Base-by-base conservation (phyloP, 2,329 filamentous ascomycete genomes). In the Fusarium sp. region DNA sequence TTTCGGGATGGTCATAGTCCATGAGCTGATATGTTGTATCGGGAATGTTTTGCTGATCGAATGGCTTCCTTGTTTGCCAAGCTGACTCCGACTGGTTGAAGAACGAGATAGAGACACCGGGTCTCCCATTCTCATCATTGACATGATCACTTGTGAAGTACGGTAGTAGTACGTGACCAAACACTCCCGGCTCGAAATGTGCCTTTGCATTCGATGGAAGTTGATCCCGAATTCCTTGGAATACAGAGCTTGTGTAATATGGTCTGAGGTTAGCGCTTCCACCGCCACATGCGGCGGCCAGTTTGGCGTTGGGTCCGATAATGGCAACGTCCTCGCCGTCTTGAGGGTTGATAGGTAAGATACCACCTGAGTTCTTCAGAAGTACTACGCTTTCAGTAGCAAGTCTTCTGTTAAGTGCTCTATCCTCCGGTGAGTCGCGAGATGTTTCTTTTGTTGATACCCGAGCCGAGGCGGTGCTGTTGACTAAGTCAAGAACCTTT, bases 311-410 rank as follows among this genome's bases (percentile, higher is more conserved):
- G 9, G 84, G 84, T 5, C 85, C 86, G 58, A 88, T 86, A 18
- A 87, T 79, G 13, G 84, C 81, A 15, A 85, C 76, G 6, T 81
- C 78, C 58, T 82, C 79, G 50, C 37, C 47, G 3, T 64, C 21
- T n/a, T 39, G 4, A 17, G 42, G 7, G 6, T 17, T 15, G 11
- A 87, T 74, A 0, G 89, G 89, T 0, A 91, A 79, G 3, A 87
- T 75, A 17, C 79, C 78, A 7, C 81, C 81, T 23, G 88, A 83
- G 65, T 91, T 91, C 78, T 91, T 90, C 43, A 91, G 79, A 18
- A 91, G 81, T 1, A 91, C 88, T 11, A 90, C 84, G 2, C 85
- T 87, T 45, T 66, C 59, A 0, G 42, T 33, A 4, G 62, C 59
- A 14, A 64, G 42, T 4, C 42, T 17, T 9, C 59, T 49, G 29